A percentile compares a stretch with the other conserved stretches of the same genome.
Conservation (phyloP, 2,329 filamentous ascomycete genomes). For the Raffaelea albimanens region DNA sequence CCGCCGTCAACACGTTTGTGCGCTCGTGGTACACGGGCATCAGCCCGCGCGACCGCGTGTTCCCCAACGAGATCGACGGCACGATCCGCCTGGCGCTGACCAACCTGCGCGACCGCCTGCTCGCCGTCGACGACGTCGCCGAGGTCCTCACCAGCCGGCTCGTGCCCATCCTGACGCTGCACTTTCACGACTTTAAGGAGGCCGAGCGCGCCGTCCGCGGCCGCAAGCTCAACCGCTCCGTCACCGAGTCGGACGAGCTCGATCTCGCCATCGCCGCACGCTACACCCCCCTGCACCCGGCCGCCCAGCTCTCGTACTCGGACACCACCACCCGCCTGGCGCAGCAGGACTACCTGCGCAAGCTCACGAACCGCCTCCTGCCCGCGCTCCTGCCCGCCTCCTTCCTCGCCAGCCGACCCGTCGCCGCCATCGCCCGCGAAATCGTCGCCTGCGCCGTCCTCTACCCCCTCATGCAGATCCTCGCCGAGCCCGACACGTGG, state of each 20-base stretch:
- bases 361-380: slow-evolving; percentile 61
- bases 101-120: slow-evolving; percentile 61
- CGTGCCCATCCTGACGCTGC: slow-evolving; percentile 78
- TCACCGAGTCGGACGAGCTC: slow-evolving; percentile 94
- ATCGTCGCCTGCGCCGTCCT: slow-evolving; percentile 90
- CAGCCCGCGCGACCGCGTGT: slow-evolving; percentile 55
- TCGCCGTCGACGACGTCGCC: slow-evolving; percentile 76
- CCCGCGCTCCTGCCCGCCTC: slow-evolving; percentile 64
- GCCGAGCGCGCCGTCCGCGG: slow-evolving; percentile 83
- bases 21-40: slow-evolving; percentile 83
- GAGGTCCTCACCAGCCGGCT: slow-evolving; percentile 73
- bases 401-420: slow-evolving; percentile 70
- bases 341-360: slow-evolving; percentile 82
- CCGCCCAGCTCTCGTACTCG: slow-evolving; percentile 71
- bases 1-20: slow-evolving; percentile 77
- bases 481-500: slow-evolving; percentile 93
- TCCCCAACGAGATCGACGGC: slow-evolving; percentile 79
- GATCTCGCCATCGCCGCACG: slow-evolving; percentile 93
- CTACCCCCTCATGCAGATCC: slow-evolving; percentile 65
- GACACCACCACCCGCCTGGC: slow-evolving; percentile 61
- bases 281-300: slow-evolving; percentile 81
- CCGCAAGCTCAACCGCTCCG: slow-evolving; percentile 73
- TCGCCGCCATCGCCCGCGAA: slow-evolving; percentile 74
- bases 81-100: slow-evolving; percentile 64
- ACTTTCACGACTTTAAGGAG: slow-evolving; percentile 84